phyloP scores from a whole-genome alignment of 345 rosid genomes.

The Murraya koenigii region DNA sequence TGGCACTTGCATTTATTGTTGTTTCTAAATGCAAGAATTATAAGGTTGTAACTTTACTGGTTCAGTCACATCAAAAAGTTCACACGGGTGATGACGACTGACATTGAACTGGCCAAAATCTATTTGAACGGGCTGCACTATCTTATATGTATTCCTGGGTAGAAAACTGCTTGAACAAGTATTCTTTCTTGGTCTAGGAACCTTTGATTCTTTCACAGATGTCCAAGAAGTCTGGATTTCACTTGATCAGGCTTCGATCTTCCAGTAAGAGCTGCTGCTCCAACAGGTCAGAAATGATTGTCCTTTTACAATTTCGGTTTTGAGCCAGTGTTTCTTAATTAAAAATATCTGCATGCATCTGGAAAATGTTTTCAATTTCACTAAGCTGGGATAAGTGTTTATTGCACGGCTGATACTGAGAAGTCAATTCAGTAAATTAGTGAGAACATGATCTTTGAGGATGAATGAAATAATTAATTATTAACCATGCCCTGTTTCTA shows the following conservation, averaged over 20 bases:
- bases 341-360: background rate
- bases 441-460: background rate
- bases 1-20: background rate
- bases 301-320: background rate
- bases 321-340: background rate
- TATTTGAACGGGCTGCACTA: too few relatives aligned
- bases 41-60: background rate
- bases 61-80: background rate
- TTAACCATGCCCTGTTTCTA: background rate
- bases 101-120: too few relatives aligned
- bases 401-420: background rate
- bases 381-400: background rate
- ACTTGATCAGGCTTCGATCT: background rate
- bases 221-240: background rate
- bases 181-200: background rate
- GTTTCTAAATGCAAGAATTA: background rate
- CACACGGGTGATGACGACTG: background rate
- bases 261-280: background rate
- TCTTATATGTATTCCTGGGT: too few relatives aligned
- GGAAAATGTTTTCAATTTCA: background rate
- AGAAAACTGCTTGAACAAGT: too few relatives aligned
- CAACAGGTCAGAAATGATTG: background rate
- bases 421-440: background rate
- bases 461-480: background rate
- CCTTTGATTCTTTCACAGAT: background rate